A percentile compares a stretch with the other conserved stretches of the same genome.
Evolutionary conservation across 2,329 filamentous ascomycete species (phyloP).

Genomic region (Neonectria magnoliae): DNA sequence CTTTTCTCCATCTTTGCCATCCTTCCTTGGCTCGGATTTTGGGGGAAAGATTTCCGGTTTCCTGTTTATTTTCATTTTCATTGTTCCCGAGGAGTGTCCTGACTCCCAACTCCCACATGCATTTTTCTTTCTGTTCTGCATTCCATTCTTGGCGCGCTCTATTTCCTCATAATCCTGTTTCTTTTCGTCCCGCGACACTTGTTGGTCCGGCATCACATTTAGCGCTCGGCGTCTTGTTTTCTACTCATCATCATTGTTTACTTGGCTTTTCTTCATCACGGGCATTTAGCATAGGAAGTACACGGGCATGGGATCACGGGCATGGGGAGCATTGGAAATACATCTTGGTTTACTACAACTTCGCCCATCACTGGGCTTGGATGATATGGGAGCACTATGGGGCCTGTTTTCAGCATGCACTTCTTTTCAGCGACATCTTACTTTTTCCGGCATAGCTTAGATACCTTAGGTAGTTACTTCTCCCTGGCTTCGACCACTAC

Average conservation of each 20-base stretch:
- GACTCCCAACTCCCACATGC: conserved; percentile 1
- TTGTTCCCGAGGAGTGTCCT: not conserved
- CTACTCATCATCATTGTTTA: not conserved
- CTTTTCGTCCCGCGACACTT: conserved; percentile 1
- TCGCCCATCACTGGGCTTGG: conserved; percentile 18
- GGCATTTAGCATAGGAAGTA: conserved; percentile 7
- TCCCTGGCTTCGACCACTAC: conserved; percentile 4
- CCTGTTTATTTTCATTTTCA: not conserved
- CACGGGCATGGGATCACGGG: conserved; percentile 1
- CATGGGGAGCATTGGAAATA: conserved; percentile 20
- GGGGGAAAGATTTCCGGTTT: not conserved
- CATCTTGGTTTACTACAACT: conserved; percentile 6
- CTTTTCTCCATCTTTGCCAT: not conserved
- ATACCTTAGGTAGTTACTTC: conserved; percentile 27
- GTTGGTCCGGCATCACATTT: conserved; percentile 8
- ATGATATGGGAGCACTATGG: conserved; percentile 5
- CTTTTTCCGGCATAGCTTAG: conserved; percentile 19
- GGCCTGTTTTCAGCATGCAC: conserved; percentile 8
- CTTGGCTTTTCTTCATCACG: not conserved
- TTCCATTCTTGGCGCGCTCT: conserved; percentile 4
- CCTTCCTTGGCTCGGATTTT: not conserved
- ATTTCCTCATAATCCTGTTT: conserved; percentile 21
- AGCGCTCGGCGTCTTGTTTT: conserved; percentile 21
- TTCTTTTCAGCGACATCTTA: conserved; percentile 3
- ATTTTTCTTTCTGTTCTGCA: not conserved